Evolutionary conservation across 768 basidiomycete species (phyloP), one percentile per base, ranked within the genome.

Genomic region (Chiua virens): DNA sequence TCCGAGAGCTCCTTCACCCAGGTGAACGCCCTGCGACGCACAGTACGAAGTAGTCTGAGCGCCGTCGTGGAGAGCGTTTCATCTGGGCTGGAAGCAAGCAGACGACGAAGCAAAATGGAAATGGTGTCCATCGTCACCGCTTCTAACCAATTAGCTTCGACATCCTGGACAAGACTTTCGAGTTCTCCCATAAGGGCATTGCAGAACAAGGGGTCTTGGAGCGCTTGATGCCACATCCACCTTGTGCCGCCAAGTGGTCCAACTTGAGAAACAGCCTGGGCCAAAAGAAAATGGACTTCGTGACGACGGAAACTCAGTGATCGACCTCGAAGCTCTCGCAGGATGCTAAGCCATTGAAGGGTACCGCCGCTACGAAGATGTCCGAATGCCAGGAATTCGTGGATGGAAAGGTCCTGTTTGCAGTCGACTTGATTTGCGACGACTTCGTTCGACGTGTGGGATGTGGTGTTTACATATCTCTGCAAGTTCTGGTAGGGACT

Each of bases 301-400:
- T 67, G 64, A 6, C 57, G 45, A 20, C 67, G 63, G 43, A 83
- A 74, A 5, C 62, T 71, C 37, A 83, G 52, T 0, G 57, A 54
- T 22, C 68, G 63, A 1, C 63, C 66, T 5, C 66, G 67, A 14
- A 82, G 56, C 52, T 75, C 76, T 20, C 73, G 71, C n/a, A 70
- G 48, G 22, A 82, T 73, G 47, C 81, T 82, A 30, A 74, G 58
- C 80, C 79, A 81, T 41, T 82, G 81, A 0, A 82, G 57, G 1
- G 44, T 57, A 0, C 64, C 52, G 1, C 81, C 79, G 17, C 73
- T 69, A 5, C 80, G 75, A 37, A 82, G 54, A 42, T 67, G 63
- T 11, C 72, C 73, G 42, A 76, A 81, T 0, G 72, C 69, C 14
- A 73, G 59, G 20, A 66, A 74, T 46, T 81, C 78, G 10, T 81